Evolutionary conservation across 2,329 filamentous ascomycete genomes (phyloP), one percentile per base, ranked within the genome.

Genomic region (Aureobasidium uvarum): DNA sequence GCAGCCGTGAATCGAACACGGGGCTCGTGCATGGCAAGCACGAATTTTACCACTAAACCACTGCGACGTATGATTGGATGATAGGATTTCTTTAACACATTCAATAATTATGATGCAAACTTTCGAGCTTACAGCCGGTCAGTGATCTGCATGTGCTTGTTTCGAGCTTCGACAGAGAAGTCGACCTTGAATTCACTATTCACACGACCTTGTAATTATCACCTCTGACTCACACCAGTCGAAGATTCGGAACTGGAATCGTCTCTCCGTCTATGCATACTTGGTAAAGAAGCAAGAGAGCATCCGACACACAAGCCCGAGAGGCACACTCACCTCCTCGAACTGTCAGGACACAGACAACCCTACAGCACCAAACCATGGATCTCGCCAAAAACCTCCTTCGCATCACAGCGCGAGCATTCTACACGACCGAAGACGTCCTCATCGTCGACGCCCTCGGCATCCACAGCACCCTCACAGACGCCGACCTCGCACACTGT

Each of bases 401-500:
- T 73, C 91, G 93, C 77, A 95, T 89, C 63, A 90, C 92, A 45
- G 89, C 88, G 73, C 90, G 92, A 75, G 88, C 91, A 65, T 96
- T 96, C 80, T 96, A 95, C 78, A 85, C 90, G 69, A 92, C 89
- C 41, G 89, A 92, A 72, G 89, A 95, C 73, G 88, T 95, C 68
- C 84, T 96, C 54, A 87, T 93, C 63, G 81, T 95, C 71, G 89
- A 96, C 81, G 91, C 92, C 68, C 84, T 92, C 67, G 85, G 90
- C 73, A 86, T 88, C 66, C 89, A 91, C 77, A 88, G 71, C 73
- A 87, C 85, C 64, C 83, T 98, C 67, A 89, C 92, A 73, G 91
- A 96, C 74, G 89, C 92, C 73, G 95, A 99, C 73, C 83, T 99
- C 68, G 90, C 91, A 50, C 89, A 92, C 72, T 82, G 98, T 28